phyloP scores from a whole-genome alignment of 257 asterid genomes.

The Rhazya stricta region DNA sequence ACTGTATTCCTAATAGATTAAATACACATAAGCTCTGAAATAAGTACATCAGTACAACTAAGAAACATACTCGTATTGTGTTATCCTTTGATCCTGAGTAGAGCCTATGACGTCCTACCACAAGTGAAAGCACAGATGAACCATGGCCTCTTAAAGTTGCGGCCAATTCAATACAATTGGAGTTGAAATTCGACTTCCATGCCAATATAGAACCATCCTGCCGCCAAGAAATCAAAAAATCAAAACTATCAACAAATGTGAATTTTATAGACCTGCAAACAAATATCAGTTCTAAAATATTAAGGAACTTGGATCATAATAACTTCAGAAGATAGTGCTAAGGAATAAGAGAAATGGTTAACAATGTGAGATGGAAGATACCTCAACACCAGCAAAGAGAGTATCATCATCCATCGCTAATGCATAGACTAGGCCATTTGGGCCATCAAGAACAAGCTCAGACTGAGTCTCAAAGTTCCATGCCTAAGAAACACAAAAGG shows the following conservation, averaged over 20 bases:
- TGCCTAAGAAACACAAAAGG: too few species aligned
- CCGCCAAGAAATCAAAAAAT: not conserved
- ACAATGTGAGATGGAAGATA: constrained; percentile 24
- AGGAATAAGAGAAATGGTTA: not conserved
- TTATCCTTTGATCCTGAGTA: not conserved
- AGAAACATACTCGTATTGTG: not conserved
- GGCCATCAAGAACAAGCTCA: too few species aligned
- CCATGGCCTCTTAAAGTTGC: constrained; percentile 37
- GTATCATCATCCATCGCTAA: too few species aligned
- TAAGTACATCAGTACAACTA: not conserved
- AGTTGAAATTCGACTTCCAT: constrained; percentile 38
- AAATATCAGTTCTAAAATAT: too few species aligned
- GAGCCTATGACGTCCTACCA: constrained; percentile 27
- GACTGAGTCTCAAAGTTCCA: too few species aligned
- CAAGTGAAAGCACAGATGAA: constrained; percentile 36
- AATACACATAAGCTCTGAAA: not conserved
- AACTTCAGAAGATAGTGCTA: too few species aligned
- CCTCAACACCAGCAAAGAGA: too few species aligned
- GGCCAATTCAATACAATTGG: constrained; percentile 22
- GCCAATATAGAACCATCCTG: constrained; percentile 52
- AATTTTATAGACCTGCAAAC: too few species aligned
- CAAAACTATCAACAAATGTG: too few species aligned
- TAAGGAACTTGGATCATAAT: too few species aligned
- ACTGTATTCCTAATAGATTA: too few species aligned
- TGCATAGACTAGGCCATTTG: too few species aligned